Evolutionary conservation across 1,139 yeast species (phyloP), one percentile per base, ranked within the genome.

Genomic region (Kodamaea plutei): DNA sequence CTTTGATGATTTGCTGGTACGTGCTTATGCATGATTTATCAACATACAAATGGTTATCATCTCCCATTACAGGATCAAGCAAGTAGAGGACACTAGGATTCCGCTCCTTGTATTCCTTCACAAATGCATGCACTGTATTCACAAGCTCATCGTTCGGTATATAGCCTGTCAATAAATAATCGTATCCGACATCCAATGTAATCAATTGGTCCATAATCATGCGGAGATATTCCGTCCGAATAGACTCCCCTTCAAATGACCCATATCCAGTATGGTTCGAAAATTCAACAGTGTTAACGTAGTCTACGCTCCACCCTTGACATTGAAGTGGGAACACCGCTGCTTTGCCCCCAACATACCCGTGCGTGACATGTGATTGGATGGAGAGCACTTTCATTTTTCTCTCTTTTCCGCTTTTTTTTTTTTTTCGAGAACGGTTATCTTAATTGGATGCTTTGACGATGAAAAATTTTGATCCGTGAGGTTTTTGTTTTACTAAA

Each of bases 31-130:
- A 84, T 13, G 75, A 73, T 39, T 77, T 71, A 26, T 78, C 73
- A 8, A 91, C 96, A 48, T 91, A 91, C 16, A 89, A 54, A 37
- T 69, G 71, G 2, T 95, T 95, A 44, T 85, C 80, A 54, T 91
- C 98, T 9, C 98, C 98, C 70, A 91, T 71, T 2, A 91, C 96
- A 1, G 98, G 97, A 51, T 91, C 98, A 39, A 88, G 55, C 8
- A 88, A 62, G 79, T 93, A 83, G 19, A 50, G 25, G 2, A 41
- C 31, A 4, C 55, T 23, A 4, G 60, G 45, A n/a, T n/a, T n/a
- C 10, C 26, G 34, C 21, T 24, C 17, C 30, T 48, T 49, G 18
- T 36, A 32, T 18, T 26, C 31, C 12, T 31, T 27, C 15, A 43
- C 32, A 25, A 36, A 39, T 20, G 25, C 31, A 23, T 38, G 40